Base-by-base conservation (phyloP, 129 eudicot species). In the Calendula officinalis region DNA sequence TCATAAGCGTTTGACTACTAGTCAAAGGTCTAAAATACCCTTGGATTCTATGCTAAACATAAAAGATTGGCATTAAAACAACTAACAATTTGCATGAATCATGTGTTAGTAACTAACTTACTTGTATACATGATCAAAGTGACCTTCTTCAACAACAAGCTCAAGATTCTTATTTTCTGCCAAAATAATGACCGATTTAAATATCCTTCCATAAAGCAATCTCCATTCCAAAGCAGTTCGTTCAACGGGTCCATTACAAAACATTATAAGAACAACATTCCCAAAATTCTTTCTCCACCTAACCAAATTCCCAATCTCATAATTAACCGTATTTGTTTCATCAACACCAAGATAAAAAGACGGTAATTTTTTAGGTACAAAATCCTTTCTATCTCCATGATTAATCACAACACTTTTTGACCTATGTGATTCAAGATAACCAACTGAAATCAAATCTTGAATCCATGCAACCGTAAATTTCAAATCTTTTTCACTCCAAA, bases 381-480 rank as follows among this genome's bases (percentile, higher is more conserved):
- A 91, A 69, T 88, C 96, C 81, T 87, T 91, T 38, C 91, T 49
- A 42, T 91, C 98, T 5, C 98, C 96, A 64, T 91, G 96, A 48
- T 83, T 88, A 22, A 91, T 83, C 37, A 48, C 56, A 51, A 48
- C 56, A 51, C 76, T 62, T 69, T 36, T 70, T 53, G 82, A 91
- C 53, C 83, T 64, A 36, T 78, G 88, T 36, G 79, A 52, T 43
- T 91, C 91, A 6, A 82, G 80, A 71, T 87, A 91, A 13, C 96
- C 88, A 22, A 91, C 94, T 53, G 90, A 83, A 52, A 87, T 69
- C 80, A 91, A 75, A 82, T 91, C 98, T 62, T 91, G 98, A 80
- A 91, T 86, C 98, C 98, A 91, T 8, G 98, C 96, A 63, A 90
- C 98, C 0, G 96, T 91, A 47, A 91, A 84, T 44, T 82, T 83